Percentiles rank a stretch among this genome's conserved stretches.
These are phyloP conservation scores for Eucalyptus guilfoylei DNA, from an alignment of 345 rosid genomes.

Conservation along the genomic window DNA sequence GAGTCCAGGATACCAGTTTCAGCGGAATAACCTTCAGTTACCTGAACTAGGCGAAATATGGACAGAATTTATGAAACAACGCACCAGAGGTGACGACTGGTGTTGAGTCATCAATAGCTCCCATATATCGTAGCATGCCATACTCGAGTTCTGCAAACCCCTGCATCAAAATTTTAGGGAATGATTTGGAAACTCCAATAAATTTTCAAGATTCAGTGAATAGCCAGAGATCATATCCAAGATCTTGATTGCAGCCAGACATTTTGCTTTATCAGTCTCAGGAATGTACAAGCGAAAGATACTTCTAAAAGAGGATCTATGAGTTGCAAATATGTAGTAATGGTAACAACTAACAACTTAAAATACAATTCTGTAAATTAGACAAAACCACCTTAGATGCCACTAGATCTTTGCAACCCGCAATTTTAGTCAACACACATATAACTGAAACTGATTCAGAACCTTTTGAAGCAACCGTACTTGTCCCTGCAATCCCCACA, in stretches of 20 bases:
- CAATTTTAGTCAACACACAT: neutral
- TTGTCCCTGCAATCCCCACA: neutral
- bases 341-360: neutral
- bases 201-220: neutral
- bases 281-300: neutral
- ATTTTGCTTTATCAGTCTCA: neutral
- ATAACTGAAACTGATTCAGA: neutral
- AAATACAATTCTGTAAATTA: neutral
- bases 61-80: neutral
- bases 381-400: neutral
- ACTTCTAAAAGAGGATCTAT: neutral
- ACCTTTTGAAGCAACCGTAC: neutral
- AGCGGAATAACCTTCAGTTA: neutral
- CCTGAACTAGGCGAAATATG: neutral
- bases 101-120: constrained; percentile 82
- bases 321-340: neutral
- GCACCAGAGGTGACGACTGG: constrained; percentile 65
- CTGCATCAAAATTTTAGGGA: constrained; percentile 16
- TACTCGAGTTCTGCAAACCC: constrained; percentile 97
- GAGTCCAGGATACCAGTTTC: neutral
- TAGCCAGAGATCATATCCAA: neutral
- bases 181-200: neutral
- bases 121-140: constrained; percentile 90
- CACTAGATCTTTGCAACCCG: neutral
- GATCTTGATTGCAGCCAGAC: neutral